These are phyloP conservation scores for Phytophthora parvispora DNA, from an alignment of 352 stramenopile genomes.

Conservation along the genomic window DNA sequence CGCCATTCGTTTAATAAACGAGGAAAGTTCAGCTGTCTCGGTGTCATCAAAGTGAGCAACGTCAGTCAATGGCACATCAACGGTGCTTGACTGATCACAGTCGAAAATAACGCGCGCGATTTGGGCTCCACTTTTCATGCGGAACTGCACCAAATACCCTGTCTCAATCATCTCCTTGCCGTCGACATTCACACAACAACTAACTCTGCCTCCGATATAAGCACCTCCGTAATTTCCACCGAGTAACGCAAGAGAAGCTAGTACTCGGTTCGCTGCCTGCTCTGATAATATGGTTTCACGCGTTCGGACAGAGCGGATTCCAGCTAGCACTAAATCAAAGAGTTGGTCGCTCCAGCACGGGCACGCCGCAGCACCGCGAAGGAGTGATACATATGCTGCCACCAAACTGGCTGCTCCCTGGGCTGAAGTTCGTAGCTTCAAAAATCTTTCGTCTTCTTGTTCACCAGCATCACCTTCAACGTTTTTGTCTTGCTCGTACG, in stretches of 20 bases:
- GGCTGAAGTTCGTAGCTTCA: constrained; percentile 61
- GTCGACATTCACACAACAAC: constrained; percentile 80
- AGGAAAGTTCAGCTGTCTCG: constrained; percentile 48
- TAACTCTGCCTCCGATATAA: constrained; percentile 67
- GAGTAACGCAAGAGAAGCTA: constrained; percentile 63
- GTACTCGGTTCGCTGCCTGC: constrained; percentile 20
- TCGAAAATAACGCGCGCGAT: constrained; percentile 75
- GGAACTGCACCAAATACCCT: constrained; percentile 69
- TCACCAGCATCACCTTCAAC: neutral
- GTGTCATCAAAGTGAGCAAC: constrained; percentile 57
- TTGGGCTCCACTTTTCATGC: constrained; percentile 48
- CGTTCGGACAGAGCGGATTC: constrained; percentile 13
- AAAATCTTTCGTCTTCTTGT: constrained; percentile 12
- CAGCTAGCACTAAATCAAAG: constrained; percentile 33
- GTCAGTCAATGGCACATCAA: constrained; percentile 68
- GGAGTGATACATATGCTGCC: constrained; percentile 56
- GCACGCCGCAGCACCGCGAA: constrained; percentile 40
- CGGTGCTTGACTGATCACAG: constrained; percentile 56
- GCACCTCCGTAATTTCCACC: constrained; percentile 65
- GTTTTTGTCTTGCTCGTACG: constrained; percentile 33
- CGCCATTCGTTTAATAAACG: constrained; percentile 49
- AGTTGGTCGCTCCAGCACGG: constrained; percentile 46
- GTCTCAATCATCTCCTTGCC: constrained; percentile 80
- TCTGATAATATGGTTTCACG: neutral
- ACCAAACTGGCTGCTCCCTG: constrained; percentile 53